phyloP scores from a whole-genome alignment of 2,329 filamentous ascomycete genomes.

The Zymoseptoria brevis region DNA sequence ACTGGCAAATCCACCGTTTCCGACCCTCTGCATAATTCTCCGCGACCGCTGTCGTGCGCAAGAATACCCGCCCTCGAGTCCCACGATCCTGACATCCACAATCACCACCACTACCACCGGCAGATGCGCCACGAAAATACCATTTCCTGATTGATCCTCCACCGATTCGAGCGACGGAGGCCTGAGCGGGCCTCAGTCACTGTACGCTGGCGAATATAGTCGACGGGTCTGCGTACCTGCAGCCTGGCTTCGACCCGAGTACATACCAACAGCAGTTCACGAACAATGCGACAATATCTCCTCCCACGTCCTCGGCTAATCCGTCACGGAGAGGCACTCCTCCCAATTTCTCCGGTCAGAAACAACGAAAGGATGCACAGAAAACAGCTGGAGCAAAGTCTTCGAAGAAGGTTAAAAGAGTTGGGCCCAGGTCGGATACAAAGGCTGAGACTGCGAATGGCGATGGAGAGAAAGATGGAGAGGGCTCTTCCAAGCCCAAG shows the following conservation, averaged over 20 bases:
- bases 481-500: slow-evolving; percentile 55
- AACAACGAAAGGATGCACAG: slow-evolving; percentile 24
- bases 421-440: slow-evolving; percentile 21
- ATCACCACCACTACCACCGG: background rate
- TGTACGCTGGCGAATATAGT: slow-evolving; percentile 27
- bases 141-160: background rate
- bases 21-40: background rate
- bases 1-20: background rate
- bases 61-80: background rate
- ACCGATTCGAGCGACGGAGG: background rate
- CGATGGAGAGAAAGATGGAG: slow-evolving; percentile 26
- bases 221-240: slow-evolving; percentile 67
- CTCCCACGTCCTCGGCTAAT: slow-evolving; percentile 9
- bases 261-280: slow-evolving; percentile 18
- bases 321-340: slow-evolving; percentile 5
- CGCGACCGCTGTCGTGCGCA: background rate
- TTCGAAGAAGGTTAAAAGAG: slow-evolving; percentile 26
- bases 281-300: slow-evolving; percentile 7
- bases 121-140: background rate
- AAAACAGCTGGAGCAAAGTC: slow-evolving; percentile 19
- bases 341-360: slow-evolving; percentile 11
- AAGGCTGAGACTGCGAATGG: slow-evolving; percentile 20
- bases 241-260: slow-evolving; percentile 70
- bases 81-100: background rate
- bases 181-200: background rate